These are phyloP conservation scores for Fusarium cyanostomum DNA, from an alignment of 2,329 filamentous ascomycete species.

Conservation along the genomic window DNA sequence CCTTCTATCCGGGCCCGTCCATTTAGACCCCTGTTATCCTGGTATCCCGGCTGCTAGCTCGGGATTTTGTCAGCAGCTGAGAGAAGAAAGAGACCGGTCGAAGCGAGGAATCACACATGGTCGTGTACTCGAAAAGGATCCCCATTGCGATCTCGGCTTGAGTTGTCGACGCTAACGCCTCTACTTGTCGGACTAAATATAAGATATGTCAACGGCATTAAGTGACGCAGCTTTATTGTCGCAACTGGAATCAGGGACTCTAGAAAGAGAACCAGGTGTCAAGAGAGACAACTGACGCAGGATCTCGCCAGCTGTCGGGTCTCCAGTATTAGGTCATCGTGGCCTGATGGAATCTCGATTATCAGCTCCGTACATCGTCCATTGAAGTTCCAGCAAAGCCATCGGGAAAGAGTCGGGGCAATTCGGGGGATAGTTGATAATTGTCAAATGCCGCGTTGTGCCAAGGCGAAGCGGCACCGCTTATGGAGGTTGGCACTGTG, in stretches of 20 bases:
- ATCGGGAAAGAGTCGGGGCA: slow-evolving; percentile 7
- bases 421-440: background rate
- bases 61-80: slow-evolving; percentile 29
- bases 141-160: background rate
- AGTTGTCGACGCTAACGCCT: background rate
- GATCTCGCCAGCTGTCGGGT: slow-evolving; percentile 18
- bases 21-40: slow-evolving; percentile 30
- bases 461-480: background rate
- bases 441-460: background rate
- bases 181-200: background rate
- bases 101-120: background rate
- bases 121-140: background rate
- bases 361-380: background rate
- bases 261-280: background rate
- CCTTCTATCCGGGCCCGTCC: slow-evolving; percentile 20
- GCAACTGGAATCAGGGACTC: no score
- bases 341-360: background rate
- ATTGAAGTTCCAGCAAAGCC: slow-evolving; percentile 5
- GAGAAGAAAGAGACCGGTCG: background rate
- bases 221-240: no score
- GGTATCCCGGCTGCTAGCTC: slow-evolving; percentile 4
- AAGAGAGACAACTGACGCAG: background rate
- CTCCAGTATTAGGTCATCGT: background rate
- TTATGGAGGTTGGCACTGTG: background rate
- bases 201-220: background rate